Conservation (phyloP, 2,329 filamentous ascomycete genomes). For the Cladosporium sphaerospermum region DNA sequence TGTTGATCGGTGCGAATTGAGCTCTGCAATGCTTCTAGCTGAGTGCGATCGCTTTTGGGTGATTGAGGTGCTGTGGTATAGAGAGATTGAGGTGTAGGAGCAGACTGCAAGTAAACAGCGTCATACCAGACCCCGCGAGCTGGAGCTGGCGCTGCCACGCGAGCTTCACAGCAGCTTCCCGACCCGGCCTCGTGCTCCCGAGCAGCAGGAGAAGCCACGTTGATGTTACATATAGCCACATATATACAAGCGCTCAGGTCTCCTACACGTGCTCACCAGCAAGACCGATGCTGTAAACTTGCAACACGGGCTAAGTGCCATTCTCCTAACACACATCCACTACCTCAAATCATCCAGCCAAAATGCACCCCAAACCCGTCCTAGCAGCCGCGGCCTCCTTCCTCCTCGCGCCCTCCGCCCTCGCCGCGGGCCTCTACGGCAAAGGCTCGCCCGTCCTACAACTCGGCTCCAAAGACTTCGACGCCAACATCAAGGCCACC, state of each 20-base stretch:
- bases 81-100: too few species aligned
- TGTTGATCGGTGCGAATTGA: not conserved
- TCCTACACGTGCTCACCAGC: not conserved
- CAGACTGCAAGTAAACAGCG: not conserved
- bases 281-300: not conserved
- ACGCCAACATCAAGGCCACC: constrained; percentile 75
- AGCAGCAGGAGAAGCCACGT: constrained; percentile 3
- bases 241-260: not conserved
- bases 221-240: not conserved
- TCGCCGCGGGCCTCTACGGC: constrained; percentile 69
- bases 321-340: not conserved
- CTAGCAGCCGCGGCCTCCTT: constrained; percentile 54
- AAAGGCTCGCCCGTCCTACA: constrained; percentile 85
- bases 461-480: constrained; percentile 71
- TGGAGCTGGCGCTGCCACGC: not conserved
- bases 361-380: constrained; percentile 19
- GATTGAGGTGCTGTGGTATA: too few species aligned
- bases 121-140: not conserved
- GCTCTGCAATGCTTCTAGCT: not conserved
- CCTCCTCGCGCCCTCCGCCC: constrained; percentile 59
- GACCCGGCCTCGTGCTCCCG: not conserved
- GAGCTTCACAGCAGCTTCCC: not conserved
- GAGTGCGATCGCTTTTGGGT: not conserved
- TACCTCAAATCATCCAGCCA: not conserved
- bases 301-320: not conserved